These are phyloP conservation scores for Neonectria punicea DNA, from an alignment of 2,329 filamentous ascomycete genomes.

Conservation along the genomic window DNA sequence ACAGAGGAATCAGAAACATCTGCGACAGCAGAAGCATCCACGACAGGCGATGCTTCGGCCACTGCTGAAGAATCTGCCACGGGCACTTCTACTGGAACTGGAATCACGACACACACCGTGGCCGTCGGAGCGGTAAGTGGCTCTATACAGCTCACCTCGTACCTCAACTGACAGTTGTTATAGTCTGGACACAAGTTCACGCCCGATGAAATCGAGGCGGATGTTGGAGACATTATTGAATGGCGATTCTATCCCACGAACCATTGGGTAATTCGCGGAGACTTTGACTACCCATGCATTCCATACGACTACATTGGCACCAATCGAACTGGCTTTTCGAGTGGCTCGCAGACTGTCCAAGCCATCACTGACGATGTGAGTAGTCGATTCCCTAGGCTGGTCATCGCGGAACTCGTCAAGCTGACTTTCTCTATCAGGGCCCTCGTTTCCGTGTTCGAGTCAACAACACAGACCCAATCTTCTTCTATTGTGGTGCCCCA, in stretches of 20 bases:
- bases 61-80: conserved; percentile 31
- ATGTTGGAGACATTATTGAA: conserved; percentile 61
- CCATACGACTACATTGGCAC: conserved; percentile 65
- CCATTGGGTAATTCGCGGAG: conserved; percentile 72
- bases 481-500: conserved; percentile 76
- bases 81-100: conserved; percentile 30
- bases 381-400: not conserved
- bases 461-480: conserved; percentile 72
- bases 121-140: conserved; percentile 41
- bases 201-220: conserved; percentile 44
- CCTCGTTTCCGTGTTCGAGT: conserved; percentile 58
- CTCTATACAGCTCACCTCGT: too few species aligned
- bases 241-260: conserved; percentile 72
- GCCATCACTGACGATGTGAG: conserved; percentile 59
- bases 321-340: conserved; percentile 64
- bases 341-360: conserved; percentile 58
- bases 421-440: conserved; percentile 43
- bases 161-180: conserved; percentile 2
- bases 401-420: not conserved
- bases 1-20: not conserved
- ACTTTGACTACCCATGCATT: conserved; percentile 69
- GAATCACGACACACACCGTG: conserved; percentile 38
- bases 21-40: not conserved
- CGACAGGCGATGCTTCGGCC: conserved; percentile 25
- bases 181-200: conserved; percentile 47